Evolutionary conservation across 257 asterid species (phyloP), one percentile per base, ranked within the genome.

Genomic region (Striga asiatica): DNA sequence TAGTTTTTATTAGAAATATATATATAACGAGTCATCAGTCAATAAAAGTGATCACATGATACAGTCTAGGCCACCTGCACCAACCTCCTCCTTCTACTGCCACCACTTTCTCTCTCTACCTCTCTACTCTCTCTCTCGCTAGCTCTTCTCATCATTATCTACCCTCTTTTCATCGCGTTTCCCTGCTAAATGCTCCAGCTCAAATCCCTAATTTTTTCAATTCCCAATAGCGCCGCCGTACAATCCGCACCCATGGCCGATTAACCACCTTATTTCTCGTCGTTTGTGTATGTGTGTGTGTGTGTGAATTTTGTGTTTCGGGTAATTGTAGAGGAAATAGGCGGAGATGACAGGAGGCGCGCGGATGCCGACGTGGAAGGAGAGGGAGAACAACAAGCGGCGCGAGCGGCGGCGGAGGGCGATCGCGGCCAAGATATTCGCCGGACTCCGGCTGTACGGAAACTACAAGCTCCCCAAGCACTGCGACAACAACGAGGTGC

Each of bases 321-420:
- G 16, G 10, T 28, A 24, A 27, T 19, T n/a, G 57, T 20, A 9
- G 11, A 28, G 28, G 5, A 3, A 58, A 4, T 6, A 35, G 16
- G 56, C 7, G 45, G 41, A 28, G 54, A 63, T 63, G 74, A 63
- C 70, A 0, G 74, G 74, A 11, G 83, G 80, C 48, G 47, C 83
- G 61, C 76, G 94, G 66, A 59, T 68, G 71, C 89, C 94, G 48
- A 69, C 86, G 21, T 80, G 86, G 86, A 78, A 74, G 76, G 94
- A 83, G 73, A 70, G 89, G 63, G 89, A 83, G 84, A 83, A 83
- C 66, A 83, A 83, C 76, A 83, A 83, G 60, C 73, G 81, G 45
- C 66, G 94, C 38, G 94, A 83, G 75, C 69, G 89, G 61, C 67
- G 84, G 45, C 66, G 94, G 68, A 72, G 94, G 64, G 94, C 94